Evolutionary conservation across 768 basidiomycete genomes (phyloP).

Genomic region (Glaciozyma antarctica): DNA sequence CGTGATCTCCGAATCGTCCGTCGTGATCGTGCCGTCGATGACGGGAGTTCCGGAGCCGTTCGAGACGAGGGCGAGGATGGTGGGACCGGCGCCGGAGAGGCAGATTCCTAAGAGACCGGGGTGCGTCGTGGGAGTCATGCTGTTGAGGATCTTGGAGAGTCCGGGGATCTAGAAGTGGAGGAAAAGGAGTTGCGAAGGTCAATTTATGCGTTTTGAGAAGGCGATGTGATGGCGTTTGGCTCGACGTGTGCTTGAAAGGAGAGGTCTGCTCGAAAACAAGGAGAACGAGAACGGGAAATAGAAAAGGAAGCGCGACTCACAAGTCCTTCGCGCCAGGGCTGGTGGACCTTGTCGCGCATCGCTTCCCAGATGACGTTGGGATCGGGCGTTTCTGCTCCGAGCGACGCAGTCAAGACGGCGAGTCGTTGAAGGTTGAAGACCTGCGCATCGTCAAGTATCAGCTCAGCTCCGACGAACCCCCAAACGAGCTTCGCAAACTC

Average conservation of each 20-base stretch:
- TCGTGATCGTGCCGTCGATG: slow-evolving; percentile 4
- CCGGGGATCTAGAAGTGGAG: slow-evolving; percentile 68
- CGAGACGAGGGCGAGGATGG: slow-evolving; percentile 84
- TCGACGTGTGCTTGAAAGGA: neutral
- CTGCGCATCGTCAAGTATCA: slow-evolving; percentile 43
- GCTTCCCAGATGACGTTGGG: slow-evolving; percentile 96
- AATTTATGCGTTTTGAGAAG: neutral
- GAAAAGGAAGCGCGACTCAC: slow-evolving; percentile 11
- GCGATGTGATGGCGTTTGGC: neutral
- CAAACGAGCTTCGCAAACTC: slow-evolving; percentile 34
- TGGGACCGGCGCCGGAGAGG: slow-evolving; percentile 94
- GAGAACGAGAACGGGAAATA: neutral
- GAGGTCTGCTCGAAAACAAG: neutral
- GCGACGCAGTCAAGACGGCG: slow-evolving; percentile 88
- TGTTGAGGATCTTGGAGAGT: slow-evolving; percentile 78
- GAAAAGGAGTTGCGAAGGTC: neutral
- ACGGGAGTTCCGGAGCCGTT: slow-evolving; percentile 12
- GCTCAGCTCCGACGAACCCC: neutral
- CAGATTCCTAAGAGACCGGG: slow-evolving; percentile 95
- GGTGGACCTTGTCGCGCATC: slow-evolving; percentile 97
- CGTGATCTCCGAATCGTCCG: slow-evolving; percentile 16
- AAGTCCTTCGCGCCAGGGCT: slow-evolving; percentile 82
- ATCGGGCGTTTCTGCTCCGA: slow-evolving; percentile 82
- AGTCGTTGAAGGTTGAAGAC: slow-evolving; percentile 95
- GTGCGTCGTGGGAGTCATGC: slow-evolving; percentile 77